Evolutionary conservation across 2,329 filamentous ascomycete genomes (phyloP).

Genomic region (Cladosporium sp.): DNA sequence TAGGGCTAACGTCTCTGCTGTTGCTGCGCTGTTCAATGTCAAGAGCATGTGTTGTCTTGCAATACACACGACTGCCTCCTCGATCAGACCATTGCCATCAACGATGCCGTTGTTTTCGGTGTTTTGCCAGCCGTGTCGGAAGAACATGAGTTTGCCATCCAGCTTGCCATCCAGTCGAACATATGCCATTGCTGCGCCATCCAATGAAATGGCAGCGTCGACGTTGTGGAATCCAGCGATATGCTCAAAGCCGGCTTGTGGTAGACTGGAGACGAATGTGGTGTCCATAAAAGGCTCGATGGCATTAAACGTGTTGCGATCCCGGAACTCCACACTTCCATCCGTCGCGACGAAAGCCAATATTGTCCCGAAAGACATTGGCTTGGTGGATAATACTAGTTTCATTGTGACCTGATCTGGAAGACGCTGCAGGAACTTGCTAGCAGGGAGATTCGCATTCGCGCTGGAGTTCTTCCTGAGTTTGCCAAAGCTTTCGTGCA

Average conservation of each 20-base stretch:
- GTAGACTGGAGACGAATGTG: conserved; percentile 62
- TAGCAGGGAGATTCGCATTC: conserved; percentile 16
- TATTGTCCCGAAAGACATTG: conserved; percentile 65
- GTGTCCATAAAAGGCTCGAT: conserved; percentile 61
- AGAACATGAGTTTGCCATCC: conserved; percentile 26
- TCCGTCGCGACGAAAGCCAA: conserved; percentile 73
- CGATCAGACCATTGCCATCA: conserved; percentile 23
- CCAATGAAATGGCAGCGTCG: conserved; percentile 44
- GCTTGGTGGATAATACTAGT: conserved; percentile 62
- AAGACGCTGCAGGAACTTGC: conserved; percentile 55
- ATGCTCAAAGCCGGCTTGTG: conserved; percentile 75
- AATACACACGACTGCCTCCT: conserved; percentile 30
- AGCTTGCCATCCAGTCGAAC: conserved; percentile 41
- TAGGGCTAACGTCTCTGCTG: conserved; percentile 46
- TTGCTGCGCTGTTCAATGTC: conserved; percentile 41
- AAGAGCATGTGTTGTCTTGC: conserved; percentile 31
- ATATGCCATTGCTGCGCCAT: conserved; percentile 42
- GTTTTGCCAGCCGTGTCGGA: conserved; percentile 27
- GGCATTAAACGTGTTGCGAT: conserved; percentile 52
- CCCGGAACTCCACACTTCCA: conserved; percentile 73
- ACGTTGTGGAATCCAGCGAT: conserved; percentile 53
- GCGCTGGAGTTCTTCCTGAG: conserved; percentile 24
- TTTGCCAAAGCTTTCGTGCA: conserved; percentile 35
- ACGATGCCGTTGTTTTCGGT: conserved; percentile 23
- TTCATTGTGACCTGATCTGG: conserved; percentile 67